Evolutionary conservation across 306 rosid genomes (phyloP), one percentile per base, ranked within the genome.

Genomic region (Vicia villosa): DNA sequence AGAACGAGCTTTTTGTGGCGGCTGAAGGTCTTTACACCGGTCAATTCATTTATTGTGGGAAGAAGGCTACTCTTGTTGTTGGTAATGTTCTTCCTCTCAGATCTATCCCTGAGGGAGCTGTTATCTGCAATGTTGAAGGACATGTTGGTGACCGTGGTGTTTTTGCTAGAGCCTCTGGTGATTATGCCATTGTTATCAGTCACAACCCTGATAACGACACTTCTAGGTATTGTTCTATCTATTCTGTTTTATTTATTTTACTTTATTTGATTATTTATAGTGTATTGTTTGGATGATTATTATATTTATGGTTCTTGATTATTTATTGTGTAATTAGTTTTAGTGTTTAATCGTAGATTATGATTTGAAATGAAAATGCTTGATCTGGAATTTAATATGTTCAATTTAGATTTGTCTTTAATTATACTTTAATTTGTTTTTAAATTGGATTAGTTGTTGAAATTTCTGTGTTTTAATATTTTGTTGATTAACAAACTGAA

Each of bases 91-190:
- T 66, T 38, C 71, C 71, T 10, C 2, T 66, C 0, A 54, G 71
- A 5, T 66, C 71, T 14, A 66, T 66, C 10, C 71, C 71, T 1
- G 71, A 66, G 20, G 71, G 71, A 0, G 71, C 71, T 14, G 71
- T 66, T 1, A 66, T 66, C n/a, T 66, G 71, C 13, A 66, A 66
- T 1, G 71, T 66, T 0, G 71, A 66, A 19, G 58, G 51, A 5
- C 71, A 66, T 15, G 71, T 66, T 21, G 71, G 71, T 66, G 71
- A 66, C 7, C 71, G 71, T 2, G 71, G 71, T 30, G 71, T 17
- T 4, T 66, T 66, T 3, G 71, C 71, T 1, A 46, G 71, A 11
- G 57, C 59, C 5, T 66, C 71, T 1, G 71, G 71, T 46, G 71
- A 66, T 30, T 66, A 66, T 1, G 71, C 71, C 5, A 66, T 66